Base-by-base conservation (phyloP, 495 filamentous ascomycete species). In the Thermochaetoides thermophila region DNA sequence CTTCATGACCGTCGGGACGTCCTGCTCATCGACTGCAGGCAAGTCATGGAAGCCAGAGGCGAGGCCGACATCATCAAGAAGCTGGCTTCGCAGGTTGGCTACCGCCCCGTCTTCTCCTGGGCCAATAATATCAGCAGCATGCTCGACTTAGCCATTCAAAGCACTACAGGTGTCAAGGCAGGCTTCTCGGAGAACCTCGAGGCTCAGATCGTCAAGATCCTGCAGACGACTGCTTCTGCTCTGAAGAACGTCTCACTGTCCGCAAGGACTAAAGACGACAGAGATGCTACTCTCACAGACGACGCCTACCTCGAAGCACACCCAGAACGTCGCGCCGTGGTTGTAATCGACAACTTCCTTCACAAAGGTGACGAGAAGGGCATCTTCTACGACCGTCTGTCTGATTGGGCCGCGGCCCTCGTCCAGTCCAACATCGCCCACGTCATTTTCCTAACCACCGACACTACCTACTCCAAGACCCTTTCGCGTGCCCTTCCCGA, bases 121-220 rank as follows among this genome's bases (percentile, higher is more conserved):
- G 76, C 89, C 62, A 97, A 97, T 52, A 93, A 75, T 41, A 69
- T 95, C 36, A 91, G 80, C 53, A 92, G 83, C 50, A 66, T 93
- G 41, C 65, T 93, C 39, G 89, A 97, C 43, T 70, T 97, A 26
- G 89, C 85, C 12, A 79, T 86, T 11, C 86, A 95, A 45, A 81
- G 89, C 38, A 85, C 87, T 22, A 92, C 91, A 23, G 89, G 89
- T 9, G 79, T 85, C 28, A 94, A 94, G 46, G 78, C 91, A 10
- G 89, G 89, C 1, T 94, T 97, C 52, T 89, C 81, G 0, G 89
- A 97, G 51, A 96, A 86, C 0, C 55, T 96, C 13, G 89, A 97
- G 50, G 75, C 76, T 0, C 89, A 97, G 48, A 60, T 97, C 4
- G 73, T 69, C 49, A 97, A 96, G 58, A 94, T 97, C 38, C 76